Conservation (phyloP, 352 stramenopile species). For the Phytophthora rubi region DNA sequence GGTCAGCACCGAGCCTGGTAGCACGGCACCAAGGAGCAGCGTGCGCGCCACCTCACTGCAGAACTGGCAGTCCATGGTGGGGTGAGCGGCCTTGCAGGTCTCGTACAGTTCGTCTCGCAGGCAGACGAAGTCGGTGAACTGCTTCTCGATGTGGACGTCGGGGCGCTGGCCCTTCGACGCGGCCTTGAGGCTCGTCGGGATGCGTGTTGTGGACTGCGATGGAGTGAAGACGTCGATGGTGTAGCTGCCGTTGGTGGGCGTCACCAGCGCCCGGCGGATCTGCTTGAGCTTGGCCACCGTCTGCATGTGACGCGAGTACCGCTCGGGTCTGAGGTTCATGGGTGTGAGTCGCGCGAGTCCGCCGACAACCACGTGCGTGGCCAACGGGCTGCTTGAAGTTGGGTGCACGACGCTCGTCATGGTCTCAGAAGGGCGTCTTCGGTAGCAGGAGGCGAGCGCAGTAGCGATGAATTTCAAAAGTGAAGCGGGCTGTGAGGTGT, state of each 20-base stretch:
- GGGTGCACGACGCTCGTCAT: slow-evolving; percentile 3
- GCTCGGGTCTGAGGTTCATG: slow-evolving; percentile 24
- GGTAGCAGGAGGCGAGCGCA: neutral
- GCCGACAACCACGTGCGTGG: slow-evolving; percentile 1
- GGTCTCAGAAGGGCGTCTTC: neutral
- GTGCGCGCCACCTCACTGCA: slow-evolving; percentile 41
- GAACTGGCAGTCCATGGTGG: slow-evolving; percentile 34
- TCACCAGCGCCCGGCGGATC: slow-evolving; percentile 20
- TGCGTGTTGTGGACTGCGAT: slow-evolving; percentile 18
- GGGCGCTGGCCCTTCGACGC: slow-evolving; percentile 6
- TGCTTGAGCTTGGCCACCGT: slow-evolving; percentile 24
- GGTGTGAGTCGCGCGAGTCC: slow-evolving; percentile 17
- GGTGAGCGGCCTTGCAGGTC: slow-evolving; percentile 31
- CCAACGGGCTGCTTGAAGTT: slow-evolving; percentile 1
- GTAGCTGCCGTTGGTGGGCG: slow-evolving; percentile 7
- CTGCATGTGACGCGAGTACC: slow-evolving; percentile 32
- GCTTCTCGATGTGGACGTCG: slow-evolving; percentile 18
- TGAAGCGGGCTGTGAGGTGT: neutral
- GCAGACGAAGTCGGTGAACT: slow-evolving; percentile 36
- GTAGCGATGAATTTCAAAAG: slow-evolving; percentile 15
- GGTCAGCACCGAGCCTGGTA: slow-evolving; percentile 19
- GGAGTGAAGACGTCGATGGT: slow-evolving; percentile 26
- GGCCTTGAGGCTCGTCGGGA: slow-evolving; percentile 24
- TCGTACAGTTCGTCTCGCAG: slow-evolving; percentile 44
- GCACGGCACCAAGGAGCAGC: slow-evolving; percentile 31